phyloP scores from a whole-genome alignment of 2,329 filamentous ascomycete genomes.

The Bipolaris zeicola region DNA sequence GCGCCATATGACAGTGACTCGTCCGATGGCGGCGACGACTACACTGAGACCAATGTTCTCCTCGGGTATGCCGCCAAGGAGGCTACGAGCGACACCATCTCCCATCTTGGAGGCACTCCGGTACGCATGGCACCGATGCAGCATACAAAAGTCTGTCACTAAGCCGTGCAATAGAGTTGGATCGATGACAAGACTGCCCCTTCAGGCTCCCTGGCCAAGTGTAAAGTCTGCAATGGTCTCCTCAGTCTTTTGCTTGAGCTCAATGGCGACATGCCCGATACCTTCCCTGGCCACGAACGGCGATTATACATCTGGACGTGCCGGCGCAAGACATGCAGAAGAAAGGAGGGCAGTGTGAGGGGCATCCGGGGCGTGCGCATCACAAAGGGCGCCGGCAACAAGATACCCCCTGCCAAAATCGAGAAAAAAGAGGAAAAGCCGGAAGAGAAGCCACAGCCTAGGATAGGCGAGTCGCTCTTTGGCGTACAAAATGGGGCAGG shows the following conservation, averaged over 20 bases:
- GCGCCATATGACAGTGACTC: conserved; percentile 84
- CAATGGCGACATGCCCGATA: conserved; percentile 85
- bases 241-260: conserved; percentile 89
- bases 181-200: conserved; percentile 73
- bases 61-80: conserved; percentile 88
- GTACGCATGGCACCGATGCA: conserved; percentile 61
- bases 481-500: conserved; percentile 60
- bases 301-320: conserved; percentile 88
- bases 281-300: conserved; percentile 85
- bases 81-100: conserved; percentile 78
- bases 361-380: conserved; percentile 72
- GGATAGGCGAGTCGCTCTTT: conserved; percentile 72
- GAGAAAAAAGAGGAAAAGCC: conserved; percentile 29
- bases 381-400: conserved; percentile 44
- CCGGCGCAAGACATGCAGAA: conserved; percentile 74
- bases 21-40: conserved; percentile 69
- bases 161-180: conserved; percentile 67
- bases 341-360: conserved; percentile 81
- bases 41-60: conserved; percentile 82
- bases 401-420: conserved; percentile 16
- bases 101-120: conserved; percentile 83
- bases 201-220: conserved; percentile 77
- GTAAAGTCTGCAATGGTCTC: conserved; percentile 81
- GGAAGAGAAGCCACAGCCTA: conserved; percentile 49
- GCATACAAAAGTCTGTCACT: conserved; percentile 14